Percentiles rank a stretch among this genome's conserved stretches.
Evolutionary conservation across 192 early-diverging fungal species (phyloP).

Genomic region (Entomortierella chlamydospora): DNA sequence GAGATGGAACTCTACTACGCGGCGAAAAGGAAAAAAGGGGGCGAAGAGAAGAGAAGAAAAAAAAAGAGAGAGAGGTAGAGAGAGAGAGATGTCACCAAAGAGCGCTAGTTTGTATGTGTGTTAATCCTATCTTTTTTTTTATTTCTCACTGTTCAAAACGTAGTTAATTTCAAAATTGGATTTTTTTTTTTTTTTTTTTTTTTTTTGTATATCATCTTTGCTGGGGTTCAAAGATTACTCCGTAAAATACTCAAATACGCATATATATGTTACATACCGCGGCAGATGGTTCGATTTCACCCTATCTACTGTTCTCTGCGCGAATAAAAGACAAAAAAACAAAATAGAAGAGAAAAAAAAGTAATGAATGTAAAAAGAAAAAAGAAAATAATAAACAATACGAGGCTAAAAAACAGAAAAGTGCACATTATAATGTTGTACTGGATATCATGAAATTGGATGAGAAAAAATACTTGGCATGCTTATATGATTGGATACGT

Average conservation of each 20-base stretch:
- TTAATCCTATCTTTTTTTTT: too few relatives aligned
- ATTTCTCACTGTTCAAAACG: too few relatives aligned
- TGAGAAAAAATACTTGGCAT: background rate
- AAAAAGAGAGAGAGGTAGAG: too few relatives aligned
- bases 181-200: background rate
- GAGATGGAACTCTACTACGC: too few relatives aligned
- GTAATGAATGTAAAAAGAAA: background rate
- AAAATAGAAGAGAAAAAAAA: conserved; percentile 5
- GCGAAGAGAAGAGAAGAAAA: background rate
- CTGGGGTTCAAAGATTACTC: too few relatives aligned
- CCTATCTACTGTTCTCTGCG: background rate
- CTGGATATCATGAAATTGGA: background rate
- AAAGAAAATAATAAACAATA: background rate
- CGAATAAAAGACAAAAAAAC: background rate
- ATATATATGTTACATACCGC: conserved; percentile 7
- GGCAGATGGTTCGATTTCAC: conserved; percentile 4
- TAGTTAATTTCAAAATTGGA: background rate
- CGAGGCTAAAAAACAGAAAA: background rate
- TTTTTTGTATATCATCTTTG: too few relatives aligned
- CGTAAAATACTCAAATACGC: background rate
- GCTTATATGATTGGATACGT: background rate
- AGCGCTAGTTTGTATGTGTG: too few relatives aligned
- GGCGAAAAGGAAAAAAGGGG: background rate
- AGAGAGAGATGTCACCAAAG: too few relatives aligned
- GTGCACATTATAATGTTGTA: background rate